Percentiles rank a stretch among this genome's conserved stretches.
phyloP scores from a whole-genome alignment of 2,329 filamentous ascomycete species.

The Fusarium nanum region DNA sequence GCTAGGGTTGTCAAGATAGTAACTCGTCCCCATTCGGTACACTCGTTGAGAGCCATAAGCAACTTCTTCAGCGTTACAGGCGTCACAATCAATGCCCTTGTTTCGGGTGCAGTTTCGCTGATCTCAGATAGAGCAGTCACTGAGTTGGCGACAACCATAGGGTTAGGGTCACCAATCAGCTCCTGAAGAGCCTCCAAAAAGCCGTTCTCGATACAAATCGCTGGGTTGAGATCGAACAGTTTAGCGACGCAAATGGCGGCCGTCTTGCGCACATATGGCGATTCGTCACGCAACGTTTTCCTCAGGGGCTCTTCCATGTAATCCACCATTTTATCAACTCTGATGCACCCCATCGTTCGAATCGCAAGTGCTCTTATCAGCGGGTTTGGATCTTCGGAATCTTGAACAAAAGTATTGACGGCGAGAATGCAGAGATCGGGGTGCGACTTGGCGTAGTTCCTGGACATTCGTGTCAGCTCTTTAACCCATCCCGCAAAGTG shows the following conservation, averaged over 20 bases:
- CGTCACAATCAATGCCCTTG: conserved; percentile 84
- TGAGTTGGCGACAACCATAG: conserved; percentile 98
- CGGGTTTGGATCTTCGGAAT: conserved; percentile 98
- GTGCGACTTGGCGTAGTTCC: conserved; percentile 99
- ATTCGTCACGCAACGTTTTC: conserved; percentile 96
- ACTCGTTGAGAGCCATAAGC: conserved; percentile 95
- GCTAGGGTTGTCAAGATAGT: conserved; percentile 92
- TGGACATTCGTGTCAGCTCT: conserved; percentile 53
- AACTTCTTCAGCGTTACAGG: conserved; percentile 91
- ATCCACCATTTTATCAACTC: conserved; percentile 99
- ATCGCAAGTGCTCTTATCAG: conserved; percentile 94
- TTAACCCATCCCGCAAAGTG: background rate
- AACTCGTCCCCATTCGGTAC: conserved; percentile 97
- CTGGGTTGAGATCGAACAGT: conserved; percentile 92
- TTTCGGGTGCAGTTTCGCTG: conserved; percentile 88
- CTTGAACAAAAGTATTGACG: conserved; percentile 99
- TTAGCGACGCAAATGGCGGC: conserved; percentile 98
- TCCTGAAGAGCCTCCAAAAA: conserved; percentile 95
- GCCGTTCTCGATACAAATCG: conserved; percentile 94
- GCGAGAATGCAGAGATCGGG: conserved; percentile 98
- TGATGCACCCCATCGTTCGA: conserved; percentile 97
- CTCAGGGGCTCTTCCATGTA: conserved; percentile 99
- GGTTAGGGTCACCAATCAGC: conserved; percentile 95
- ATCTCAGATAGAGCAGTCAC: conserved; percentile 96
- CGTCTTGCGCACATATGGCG: conserved; percentile 97